Percentiles rank a stretch among this genome's conserved stretches.
Evolutionary conservation across 2,329 filamentous ascomycete species (phyloP).

Genomic region (Didymosphaeria variabile): DNA sequence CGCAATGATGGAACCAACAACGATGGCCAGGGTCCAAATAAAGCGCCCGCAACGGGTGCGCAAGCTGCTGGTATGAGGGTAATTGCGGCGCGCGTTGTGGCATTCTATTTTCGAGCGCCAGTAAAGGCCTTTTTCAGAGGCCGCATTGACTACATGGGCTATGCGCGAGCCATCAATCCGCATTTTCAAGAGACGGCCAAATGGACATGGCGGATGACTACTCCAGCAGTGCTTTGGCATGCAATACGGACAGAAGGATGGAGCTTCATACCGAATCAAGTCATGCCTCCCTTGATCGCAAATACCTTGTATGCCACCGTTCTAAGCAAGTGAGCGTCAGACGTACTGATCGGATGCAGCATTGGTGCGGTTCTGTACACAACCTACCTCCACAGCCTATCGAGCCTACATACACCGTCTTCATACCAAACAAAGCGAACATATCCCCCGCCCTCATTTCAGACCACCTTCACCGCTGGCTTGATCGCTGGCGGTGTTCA

Average conservation of each 20-base stretch:
- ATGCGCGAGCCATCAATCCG: slow-evolving; percentile 70
- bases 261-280: slow-evolving; percentile 77
- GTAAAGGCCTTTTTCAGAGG: slow-evolving; percentile 93
- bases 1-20: slow-evolving; percentile 28
- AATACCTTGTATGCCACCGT: slow-evolving; percentile 66
- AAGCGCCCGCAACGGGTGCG: slow-evolving; percentile 73
- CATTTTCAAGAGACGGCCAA: slow-evolving; percentile 56
- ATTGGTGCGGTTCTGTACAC: slow-evolving; percentile 80
- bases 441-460: slow-evolving; percentile 72
- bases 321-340: not conserved
- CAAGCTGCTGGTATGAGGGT: slow-evolving; percentile 86
- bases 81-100: slow-evolving; percentile 81
- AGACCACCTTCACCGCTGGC: slow-evolving; percentile 74
- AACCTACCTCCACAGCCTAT: slow-evolving; percentile 76
- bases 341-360: slow-evolving; percentile 41
- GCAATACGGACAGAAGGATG: slow-evolving; percentile 76
- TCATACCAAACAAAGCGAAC: slow-evolving; percentile 68
- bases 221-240: slow-evolving; percentile 73
- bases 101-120: slow-evolving; percentile 90
- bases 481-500: slow-evolving; percentile 74
- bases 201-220: slow-evolving; percentile 72
- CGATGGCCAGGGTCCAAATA: slow-evolving; percentile 50
- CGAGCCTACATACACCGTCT: slow-evolving; percentile 71
- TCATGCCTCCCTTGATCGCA: slow-evolving; percentile 77
- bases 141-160: slow-evolving; percentile 81